Evolutionary conservation across 208 protist species (phyloP).

Genomic region (Trichomonas gallinae): DNA sequence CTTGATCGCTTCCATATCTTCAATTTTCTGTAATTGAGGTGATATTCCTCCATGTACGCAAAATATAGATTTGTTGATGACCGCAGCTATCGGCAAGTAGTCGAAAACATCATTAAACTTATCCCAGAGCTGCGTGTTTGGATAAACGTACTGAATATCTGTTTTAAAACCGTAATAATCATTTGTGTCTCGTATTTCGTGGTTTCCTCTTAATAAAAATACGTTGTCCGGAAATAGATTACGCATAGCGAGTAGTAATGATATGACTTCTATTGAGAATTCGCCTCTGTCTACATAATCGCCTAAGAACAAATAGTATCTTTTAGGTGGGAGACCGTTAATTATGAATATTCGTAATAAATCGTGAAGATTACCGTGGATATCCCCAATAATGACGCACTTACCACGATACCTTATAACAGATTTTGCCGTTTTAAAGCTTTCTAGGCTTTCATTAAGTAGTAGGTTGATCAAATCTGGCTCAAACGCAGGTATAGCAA

Average conservation of each 20-base stretch:
- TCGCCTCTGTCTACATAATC: not conserved
- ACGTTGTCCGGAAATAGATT: not conserved
- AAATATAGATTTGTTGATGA: not conserved
- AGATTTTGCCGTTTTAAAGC: not conserved
- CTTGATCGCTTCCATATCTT: not conserved
- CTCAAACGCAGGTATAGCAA: not conserved
- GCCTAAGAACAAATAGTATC: not conserved
- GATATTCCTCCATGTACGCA: not conserved
- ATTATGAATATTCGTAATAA: not conserved
- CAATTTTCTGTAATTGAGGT: not conserved
- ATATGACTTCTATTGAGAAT: not conserved
- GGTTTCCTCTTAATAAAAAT: not conserved
- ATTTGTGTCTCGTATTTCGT: not conserved
- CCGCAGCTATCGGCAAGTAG: not conserved
- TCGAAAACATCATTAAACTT: not conserved
- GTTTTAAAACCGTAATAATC: not conserved
- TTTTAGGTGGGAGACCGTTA: not conserved
- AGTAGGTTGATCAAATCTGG: not conserved
- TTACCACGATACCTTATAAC: too few relatives aligned
- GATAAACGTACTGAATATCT: not conserved
- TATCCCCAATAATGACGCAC: not conserved
- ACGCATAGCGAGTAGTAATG: not conserved
- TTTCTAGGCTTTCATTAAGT: not conserved
- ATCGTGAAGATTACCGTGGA: not conserved
- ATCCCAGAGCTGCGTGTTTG: not conserved